Evolutionary conservation across 805 yeast genomes (phyloP).

Genomic region (Komagataella mondaviorum): DNA sequence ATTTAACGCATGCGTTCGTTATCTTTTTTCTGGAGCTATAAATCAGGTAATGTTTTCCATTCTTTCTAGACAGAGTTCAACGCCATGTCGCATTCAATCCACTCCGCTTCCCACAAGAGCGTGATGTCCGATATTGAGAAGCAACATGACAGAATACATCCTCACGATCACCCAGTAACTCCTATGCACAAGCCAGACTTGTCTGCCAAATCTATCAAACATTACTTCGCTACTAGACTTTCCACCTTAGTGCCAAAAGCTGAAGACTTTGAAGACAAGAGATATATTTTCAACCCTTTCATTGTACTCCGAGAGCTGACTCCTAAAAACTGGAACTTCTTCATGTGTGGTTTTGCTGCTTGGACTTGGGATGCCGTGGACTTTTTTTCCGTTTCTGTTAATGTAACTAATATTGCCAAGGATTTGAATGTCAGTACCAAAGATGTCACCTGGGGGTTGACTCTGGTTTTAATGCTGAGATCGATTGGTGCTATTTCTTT

Average conservation of each 20-base stretch:
- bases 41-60: background rate
- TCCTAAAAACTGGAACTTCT: constrained; percentile 42
- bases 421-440: constrained; percentile 29
- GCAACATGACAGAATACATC: background rate
- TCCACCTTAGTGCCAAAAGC: constrained; percentile 35
- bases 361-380: constrained; percentile 63
- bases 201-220: constrained; percentile 15
- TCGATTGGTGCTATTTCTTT: constrained; percentile 53
- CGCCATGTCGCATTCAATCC: background rate
- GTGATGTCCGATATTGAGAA: background rate
- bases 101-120: background rate
- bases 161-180: constrained; percentile 2
- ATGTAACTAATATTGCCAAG: constrained; percentile 31
- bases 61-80: background rate
- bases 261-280: constrained; percentile 17
- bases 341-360: constrained; percentile 35
- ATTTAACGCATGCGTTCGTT: background rate
- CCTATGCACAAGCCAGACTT: constrained; percentile 13
- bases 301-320: constrained; percentile 36
- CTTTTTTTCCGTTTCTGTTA: constrained; percentile 43
- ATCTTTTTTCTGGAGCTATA: background rate
- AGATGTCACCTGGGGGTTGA: constrained; percentile 53
- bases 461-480: constrained; percentile 55
- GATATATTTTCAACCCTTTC: constrained; percentile 41
- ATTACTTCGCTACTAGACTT: constrained; percentile 30